Conservation (phyloP, 2,329 filamentous ascomycete genomes). For the Talaromyces albobiverticillius region DNA sequence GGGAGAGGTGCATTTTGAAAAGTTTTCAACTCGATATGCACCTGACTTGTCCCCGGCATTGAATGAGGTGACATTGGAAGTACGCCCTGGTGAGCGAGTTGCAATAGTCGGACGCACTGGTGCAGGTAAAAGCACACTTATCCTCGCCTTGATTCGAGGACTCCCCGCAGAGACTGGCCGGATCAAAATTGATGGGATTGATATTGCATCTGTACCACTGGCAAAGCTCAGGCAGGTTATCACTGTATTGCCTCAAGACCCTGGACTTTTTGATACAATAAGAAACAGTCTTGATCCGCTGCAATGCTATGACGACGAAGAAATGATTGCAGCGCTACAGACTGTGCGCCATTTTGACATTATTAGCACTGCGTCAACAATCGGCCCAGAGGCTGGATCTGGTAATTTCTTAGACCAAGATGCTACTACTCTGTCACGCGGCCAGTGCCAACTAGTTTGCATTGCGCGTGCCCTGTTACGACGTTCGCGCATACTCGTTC, state of each 20-base stretch:
- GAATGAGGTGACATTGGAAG: constrained; percentile 24
- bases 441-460: constrained; percentile 31
- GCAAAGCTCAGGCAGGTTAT: background rate
- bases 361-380: too few relatives aligned
- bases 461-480: constrained; percentile 23
- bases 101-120: constrained; percentile 35
- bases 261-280: background rate
- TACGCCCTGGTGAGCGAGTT: constrained; percentile 26
- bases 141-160: constrained; percentile 30
- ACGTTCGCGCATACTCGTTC: background rate
- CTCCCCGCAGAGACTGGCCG: constrained; percentile 24
- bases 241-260: constrained; percentile 2
- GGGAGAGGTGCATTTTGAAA: background rate
- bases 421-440: constrained; percentile 28
- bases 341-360: background rate
- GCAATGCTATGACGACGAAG: background rate
- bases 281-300: constrained; percentile 6
- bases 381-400: too few relatives aligned
- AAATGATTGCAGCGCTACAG: background rate
- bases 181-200: constrained; percentile 28
- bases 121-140: constrained; percentile 33
- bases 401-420: constrained; percentile 20
- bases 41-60: constrained; percentile 19
- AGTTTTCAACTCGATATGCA: constrained; percentile 2
- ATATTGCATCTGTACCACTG: background rate